Evolutionary conservation across 768 basidiomycete species (phyloP).

Genomic region (Rhodotorula graminis): DNA sequence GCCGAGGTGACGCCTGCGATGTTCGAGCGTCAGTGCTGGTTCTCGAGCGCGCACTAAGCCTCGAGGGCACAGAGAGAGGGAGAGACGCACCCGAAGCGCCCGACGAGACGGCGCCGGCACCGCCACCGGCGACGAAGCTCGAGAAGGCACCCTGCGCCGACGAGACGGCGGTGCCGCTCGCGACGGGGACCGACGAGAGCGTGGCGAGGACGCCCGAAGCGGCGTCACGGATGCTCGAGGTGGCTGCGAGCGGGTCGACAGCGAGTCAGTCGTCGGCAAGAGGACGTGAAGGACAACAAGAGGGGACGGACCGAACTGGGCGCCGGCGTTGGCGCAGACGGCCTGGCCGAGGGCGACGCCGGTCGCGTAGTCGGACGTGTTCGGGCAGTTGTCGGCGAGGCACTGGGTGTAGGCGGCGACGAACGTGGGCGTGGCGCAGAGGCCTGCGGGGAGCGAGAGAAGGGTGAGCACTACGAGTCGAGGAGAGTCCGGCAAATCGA

Average conservation of each 20-base stretch:
- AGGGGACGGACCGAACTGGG: not conserved
- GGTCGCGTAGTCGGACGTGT: not conserved
- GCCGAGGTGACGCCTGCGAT: no score
- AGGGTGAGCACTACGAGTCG: not conserved
- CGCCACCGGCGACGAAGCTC: not conserved
- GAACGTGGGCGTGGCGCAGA: constrained; percentile 8
- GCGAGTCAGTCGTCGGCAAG: no score
- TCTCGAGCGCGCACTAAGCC: no score
- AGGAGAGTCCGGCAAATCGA: no score
- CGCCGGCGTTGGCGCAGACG: constrained; percentile 25
- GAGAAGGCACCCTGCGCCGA: not conserved
- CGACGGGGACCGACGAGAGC: not conserved
- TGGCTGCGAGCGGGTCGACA: not conserved
- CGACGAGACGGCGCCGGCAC: not conserved
- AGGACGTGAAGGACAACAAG: no score
- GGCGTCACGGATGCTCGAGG: constrained; percentile 5
- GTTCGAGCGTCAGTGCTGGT: no score
- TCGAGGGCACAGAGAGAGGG: not conserved
- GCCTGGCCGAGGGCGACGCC: constrained; percentile 13
- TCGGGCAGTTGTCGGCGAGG: constrained; percentile 8
- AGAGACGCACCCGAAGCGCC: not conserved
- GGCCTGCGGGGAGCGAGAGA: not conserved
- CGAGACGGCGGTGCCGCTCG: not conserved
- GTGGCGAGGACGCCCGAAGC: constrained; percentile 4
- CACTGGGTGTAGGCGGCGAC: constrained; percentile 24